A percentile compares a stretch with the other conserved stretches of the same genome.
phyloP scores from a whole-genome alignment of 2,329 filamentous ascomycete genomes.

The Fusarium equiseti region DNA sequence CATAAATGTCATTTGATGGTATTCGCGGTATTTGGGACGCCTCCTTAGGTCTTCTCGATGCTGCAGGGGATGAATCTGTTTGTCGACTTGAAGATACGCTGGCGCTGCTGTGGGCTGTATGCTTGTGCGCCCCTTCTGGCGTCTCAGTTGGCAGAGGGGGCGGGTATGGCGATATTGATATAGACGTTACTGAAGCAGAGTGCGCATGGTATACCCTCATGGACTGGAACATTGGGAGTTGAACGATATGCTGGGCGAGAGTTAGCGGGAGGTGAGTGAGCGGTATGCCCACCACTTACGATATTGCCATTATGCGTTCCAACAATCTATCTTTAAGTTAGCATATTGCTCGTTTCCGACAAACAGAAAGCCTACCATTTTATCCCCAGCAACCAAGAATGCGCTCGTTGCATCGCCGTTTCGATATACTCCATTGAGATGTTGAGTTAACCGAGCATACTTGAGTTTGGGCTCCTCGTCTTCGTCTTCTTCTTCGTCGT shows the following conservation, averaged over 20 bases:
- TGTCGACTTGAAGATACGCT: conserved; percentile 50
- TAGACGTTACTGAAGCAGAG: conserved; percentile 86
- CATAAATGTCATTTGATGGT: conserved; percentile 90
- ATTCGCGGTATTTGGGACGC: conserved; percentile 73
- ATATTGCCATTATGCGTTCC: conserved; percentile 98
- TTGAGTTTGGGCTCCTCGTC: conserved; percentile 96
- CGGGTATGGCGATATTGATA: conserved; percentile 91
- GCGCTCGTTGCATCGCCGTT: conserved; percentile 95
- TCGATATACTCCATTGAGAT: conserved; percentile 84
- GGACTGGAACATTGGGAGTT: conserved; percentile 83
- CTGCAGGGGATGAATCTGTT: conserved; percentile 59
- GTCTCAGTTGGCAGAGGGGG: conserved; percentile 62
- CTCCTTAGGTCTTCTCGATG: conserved; percentile 65
- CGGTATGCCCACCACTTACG: conserved; percentile 65
- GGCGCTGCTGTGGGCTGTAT: conserved; percentile 52
- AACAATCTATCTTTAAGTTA: conserved; percentile 71
- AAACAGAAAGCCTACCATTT: conserved; percentile 76
- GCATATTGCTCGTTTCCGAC: neutral
- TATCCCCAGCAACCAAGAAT: conserved; percentile 92
- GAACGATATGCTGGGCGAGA: conserved; percentile 78
- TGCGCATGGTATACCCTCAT: conserved; percentile 93
- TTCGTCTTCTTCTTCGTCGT: conserved; percentile 75
- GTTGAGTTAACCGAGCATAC: conserved; percentile 87
- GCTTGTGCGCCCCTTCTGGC: conserved; percentile 56
- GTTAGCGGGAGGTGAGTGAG: conserved; percentile 44